Percentiles rank a stretch among this genome's conserved stretches.
These are phyloP conservation scores for Halenospora varia DNA, from an alignment of 495 filamentous ascomycete genomes.

Conservation along the genomic window DNA sequence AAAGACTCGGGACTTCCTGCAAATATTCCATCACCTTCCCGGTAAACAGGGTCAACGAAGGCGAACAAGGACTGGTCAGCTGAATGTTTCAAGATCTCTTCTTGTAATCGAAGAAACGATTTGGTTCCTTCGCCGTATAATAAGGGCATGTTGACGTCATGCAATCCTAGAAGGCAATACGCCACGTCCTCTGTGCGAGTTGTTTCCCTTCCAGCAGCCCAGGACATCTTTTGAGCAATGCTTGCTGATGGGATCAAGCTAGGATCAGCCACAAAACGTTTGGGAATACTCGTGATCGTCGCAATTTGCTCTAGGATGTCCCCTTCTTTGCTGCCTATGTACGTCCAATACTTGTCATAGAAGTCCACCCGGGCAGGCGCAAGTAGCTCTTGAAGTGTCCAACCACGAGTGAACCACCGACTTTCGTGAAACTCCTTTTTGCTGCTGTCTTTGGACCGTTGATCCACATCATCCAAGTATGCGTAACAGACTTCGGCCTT, in stretches of 20 bases:
- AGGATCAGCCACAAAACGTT: not conserved
- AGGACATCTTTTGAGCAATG: slow-evolving; percentile 22
- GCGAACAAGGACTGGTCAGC: not conserved
- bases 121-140: slow-evolving; percentile 26
- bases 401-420: slow-evolving; percentile 7
- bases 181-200: slow-evolving; percentile 25
- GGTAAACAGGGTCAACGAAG: not conserved
- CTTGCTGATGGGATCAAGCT: not conserved
- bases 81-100: slow-evolving; percentile 20
- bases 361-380: slow-evolving; percentile 25
- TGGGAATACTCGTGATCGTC: slow-evolving; percentile 21
- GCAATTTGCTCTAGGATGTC: slow-evolving; percentile 11
- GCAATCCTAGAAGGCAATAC: slow-evolving; percentile 20
- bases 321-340: slow-evolving; percentile 22
- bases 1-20: not conserved
- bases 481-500: slow-evolving; percentile 19
- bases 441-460: not conserved
- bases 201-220: slow-evolving; percentile 20
- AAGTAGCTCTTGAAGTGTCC: slow-evolving; percentile 30
- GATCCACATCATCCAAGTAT: slow-evolving; percentile 14
- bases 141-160: slow-evolving; percentile 24
- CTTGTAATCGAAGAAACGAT: slow-evolving; percentile 21
- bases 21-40: not conserved
- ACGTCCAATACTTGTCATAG: slow-evolving; percentile 21
- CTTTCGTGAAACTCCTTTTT: not conserved